These are phyloP conservation scores for Plectosphaerella sp. DNA, from an alignment of 2,329 filamentous ascomycete species.

Conservation along the genomic window DNA sequence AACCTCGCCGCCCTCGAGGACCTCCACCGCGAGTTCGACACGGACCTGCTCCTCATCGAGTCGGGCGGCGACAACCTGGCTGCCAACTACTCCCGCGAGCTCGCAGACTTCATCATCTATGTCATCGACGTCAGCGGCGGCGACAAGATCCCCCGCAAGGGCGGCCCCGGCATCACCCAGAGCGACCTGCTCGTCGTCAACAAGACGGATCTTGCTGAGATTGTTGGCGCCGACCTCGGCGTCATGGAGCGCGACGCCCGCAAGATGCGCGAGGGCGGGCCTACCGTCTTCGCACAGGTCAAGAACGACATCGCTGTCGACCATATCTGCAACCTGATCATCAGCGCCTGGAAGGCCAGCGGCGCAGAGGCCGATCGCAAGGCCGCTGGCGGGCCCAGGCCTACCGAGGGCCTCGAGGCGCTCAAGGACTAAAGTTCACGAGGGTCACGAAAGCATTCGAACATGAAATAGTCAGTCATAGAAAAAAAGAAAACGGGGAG, in stretches of 20 bases:
- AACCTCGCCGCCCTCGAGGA: slow-evolving; percentile 92
- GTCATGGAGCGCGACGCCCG: slow-evolving; percentile 95
- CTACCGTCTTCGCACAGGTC: slow-evolving; percentile 95
- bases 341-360: slow-evolving; percentile 89
- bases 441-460: slow-evolving; percentile 7
- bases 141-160: slow-evolving; percentile 95
- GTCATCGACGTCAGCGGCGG: slow-evolving; percentile 96
- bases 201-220: slow-evolving; percentile 91
- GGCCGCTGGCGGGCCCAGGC: slow-evolving; percentile 50
- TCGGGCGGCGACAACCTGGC: slow-evolving; percentile 94
- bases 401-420: slow-evolving; percentile 51
- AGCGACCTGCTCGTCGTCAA: slow-evolving; percentile 92
- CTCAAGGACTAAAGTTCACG: slow-evolving; percentile 19
- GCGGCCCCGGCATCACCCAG: slow-evolving; percentile 94
- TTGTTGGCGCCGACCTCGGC: slow-evolving; percentile 80
- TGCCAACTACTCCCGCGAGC: slow-evolving; percentile 90
- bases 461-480: neutral
- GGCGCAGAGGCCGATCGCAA: slow-evolving; percentile 64
- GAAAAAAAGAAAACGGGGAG: neutral
- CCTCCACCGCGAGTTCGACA: slow-evolving; percentile 72
- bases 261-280: slow-evolving; percentile 93
- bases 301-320: slow-evolving; percentile 84
- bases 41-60: slow-evolving; percentile 89
- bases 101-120: slow-evolving; percentile 97
- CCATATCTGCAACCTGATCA: slow-evolving; percentile 80